Base-by-base conservation (phyloP, 192 early-diverging fungal genomes). In the Linnemannia exigua region DNA sequence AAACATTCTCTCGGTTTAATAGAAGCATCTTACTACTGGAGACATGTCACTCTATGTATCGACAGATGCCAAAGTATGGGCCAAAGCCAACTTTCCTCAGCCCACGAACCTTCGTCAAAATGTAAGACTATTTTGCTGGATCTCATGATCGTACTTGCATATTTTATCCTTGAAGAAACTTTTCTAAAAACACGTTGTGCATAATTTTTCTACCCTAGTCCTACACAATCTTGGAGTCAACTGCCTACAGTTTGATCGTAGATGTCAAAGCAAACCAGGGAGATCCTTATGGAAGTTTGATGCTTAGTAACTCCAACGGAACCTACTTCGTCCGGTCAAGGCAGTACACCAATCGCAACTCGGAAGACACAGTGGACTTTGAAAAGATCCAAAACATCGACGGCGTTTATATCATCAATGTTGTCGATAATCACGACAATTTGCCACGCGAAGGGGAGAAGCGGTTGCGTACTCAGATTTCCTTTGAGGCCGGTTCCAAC, bases 191-290 rank as follows among this genome's bases (percentile, higher is more conserved):
- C 19, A 35, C 35, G 19, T 6, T 12, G 20, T 37, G 19, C 67
- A 25, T 31, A 28, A 1, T 31, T 11, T n/a, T 15, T 15, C 28
- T 50, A 5, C 16, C 50, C 7, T 58, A 95, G 76, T 93, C 95
- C 11, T 98, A 94, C 88, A 97, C 97, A 20, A 91, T 98, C 50
- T 90, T 98, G 28, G 97, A 98, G 80, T 97, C 97, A 8, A 91
- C 93, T 12, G 76, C 90, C 9, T 86, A 95, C 66, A 90, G 95
- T 22, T 88, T 99, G 50, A 82, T 96, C 36, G 93, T 99, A 14
- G 96, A 96, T 80, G 91, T 97, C 11, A 75, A 86, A 5, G 79
- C 82, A 33, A 75, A 89, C n/a, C 71, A 80, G 0, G 75, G 79
- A 5, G 79, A 87, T 46, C 61, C 89, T 2, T 92, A 88, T 33